Evolutionary conservation across 257 asterid genomes (phyloP), one percentile per base, ranked within the genome.

Genomic region (Schizonepeta tenuifolia): DNA sequence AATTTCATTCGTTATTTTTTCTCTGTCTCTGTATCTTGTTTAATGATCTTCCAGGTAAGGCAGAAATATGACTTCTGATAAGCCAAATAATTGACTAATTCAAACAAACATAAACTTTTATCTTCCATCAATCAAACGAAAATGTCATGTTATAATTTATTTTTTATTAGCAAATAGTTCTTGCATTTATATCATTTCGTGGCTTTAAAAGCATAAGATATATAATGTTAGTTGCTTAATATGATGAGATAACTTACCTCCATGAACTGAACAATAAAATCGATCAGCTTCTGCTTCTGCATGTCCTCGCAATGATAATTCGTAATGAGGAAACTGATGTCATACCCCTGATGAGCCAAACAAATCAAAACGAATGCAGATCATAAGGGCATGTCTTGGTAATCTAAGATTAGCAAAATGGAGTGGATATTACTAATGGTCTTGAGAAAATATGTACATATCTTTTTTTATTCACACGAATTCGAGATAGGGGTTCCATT

Each of bases 211-310:
- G 43, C 47, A 57, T 26, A 51, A 22, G 4, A 62, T 14, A 8
- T 40, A 1, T 35, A 59, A 69, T 68, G 57, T 50, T 69, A 38
- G 41, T 44, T 59, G 44, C 67, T 40, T 33, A 28, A 24, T n/a
- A 60, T 46, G 40, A 28, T 43, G 77, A 70, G 74, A 69, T 40
- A 20, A 76, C 0, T 74, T 86, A 95, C 97, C 99, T 95, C 99
- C 98, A 95, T 90, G 87, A 95, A 95, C 84, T 95, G 98, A 67
- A 95, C 98, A n/a, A 92, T 95, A 68, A 95, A 95, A 80, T 92
- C 98, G 62, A 95, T 95, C 62, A 95, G 95, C 83, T 88, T 95
- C 60, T 86, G 96, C 83, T 95, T 94, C 86, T 95, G 99, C 98
- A 95, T 88, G 72, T 95, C 99, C 86, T 95, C 99, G 8, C 98